phyloP scores from a whole-genome alignment of 2,329 filamentous ascomycete species.

The Pseudogymnoascus sp. region DNA sequence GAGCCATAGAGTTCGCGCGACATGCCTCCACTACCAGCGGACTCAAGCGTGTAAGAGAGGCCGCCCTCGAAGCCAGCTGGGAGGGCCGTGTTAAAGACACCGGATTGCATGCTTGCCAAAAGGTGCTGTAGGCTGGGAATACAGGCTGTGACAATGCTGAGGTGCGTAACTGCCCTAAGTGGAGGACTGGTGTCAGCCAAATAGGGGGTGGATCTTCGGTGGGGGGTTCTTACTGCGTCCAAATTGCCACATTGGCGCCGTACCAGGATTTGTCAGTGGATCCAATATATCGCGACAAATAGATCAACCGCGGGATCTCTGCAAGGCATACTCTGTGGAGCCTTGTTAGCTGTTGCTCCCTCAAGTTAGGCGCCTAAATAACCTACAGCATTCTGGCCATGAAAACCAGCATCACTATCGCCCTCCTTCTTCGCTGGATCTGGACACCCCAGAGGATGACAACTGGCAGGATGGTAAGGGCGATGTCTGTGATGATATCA shows the following conservation, averaged over 20 bases:
- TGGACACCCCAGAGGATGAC: slow-evolving; percentile 39
- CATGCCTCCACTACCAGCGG: background rate
- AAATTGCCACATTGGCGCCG: slow-evolving; percentile 4
- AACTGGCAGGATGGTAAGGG: slow-evolving; percentile 37
- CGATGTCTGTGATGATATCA: slow-evolving; percentile 38
- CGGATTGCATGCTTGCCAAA: slow-evolving; percentile 17
- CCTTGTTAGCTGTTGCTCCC: slow-evolving; percentile 9
- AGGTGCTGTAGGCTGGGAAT: slow-evolving; percentile 20
- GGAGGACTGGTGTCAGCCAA: slow-evolving; percentile 15
- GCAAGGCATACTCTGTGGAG: slow-evolving; percentile 30
- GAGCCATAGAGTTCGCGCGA: background rate
- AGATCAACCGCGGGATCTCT: slow-evolving; percentile 15
- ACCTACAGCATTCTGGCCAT: slow-evolving; percentile 28
- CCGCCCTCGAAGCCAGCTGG: slow-evolving; percentile 1
- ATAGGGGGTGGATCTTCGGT: slow-evolving; percentile 14
- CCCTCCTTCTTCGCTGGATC: slow-evolving; percentile 30
- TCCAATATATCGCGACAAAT: slow-evolving; percentile 10
- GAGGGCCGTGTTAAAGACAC: slow-evolving; percentile 14
- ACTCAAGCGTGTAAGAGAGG: background rate
- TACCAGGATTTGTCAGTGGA: background rate
- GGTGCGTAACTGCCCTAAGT: slow-evolving; percentile 17
- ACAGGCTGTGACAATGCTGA: slow-evolving; percentile 18
- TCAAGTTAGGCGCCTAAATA: background rate
- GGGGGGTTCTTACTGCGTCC: slow-evolving; percentile 10
- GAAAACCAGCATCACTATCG: slow-evolving; percentile 17